Base-by-base conservation (phyloP, 208 protist genomes). In the Trypanosoma brucei region DNA sequence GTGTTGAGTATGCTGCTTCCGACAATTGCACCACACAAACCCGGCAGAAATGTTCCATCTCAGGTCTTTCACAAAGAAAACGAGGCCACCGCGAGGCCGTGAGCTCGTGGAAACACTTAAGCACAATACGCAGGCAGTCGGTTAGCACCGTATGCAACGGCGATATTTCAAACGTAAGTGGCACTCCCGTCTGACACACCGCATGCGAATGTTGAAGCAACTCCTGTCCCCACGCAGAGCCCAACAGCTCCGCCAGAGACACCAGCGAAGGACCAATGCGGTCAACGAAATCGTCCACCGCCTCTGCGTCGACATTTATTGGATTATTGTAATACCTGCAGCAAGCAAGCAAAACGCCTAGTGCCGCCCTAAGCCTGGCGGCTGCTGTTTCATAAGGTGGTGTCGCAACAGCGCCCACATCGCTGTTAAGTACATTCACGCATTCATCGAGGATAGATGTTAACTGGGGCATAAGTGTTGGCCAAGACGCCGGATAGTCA, bases 401-500 rank as follows among this genome's bases (percentile, higher is more conserved):
- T 37, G 31, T n/a, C 40, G 22, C 9, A 33, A 30, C 33, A n/a
- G 30, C 31, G 57, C 62, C 31, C 62, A 53, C 63, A 79, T 44
- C 7, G 49, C 59, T 9, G 67, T 59, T 49, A 83, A 64, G 45
- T 6, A 63, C 55, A 3, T 39, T 57, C 55, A 73, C 69, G 57
- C 72, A 79, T 33, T 72, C 62, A 11, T 73, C 64, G 6, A 92
- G 39, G 34, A 94, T 63, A 14, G 59, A 38, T 30, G 69, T 78
- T 4, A 88, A 50, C 55, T 91, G 80, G 8, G 75, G 70, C 60
- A 95, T 73, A 33, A 92, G 62, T 31, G 68, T 73, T 7, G 78
- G 72, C 86, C 89, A 95, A 33, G 61, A 65, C 7, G 73, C 38
- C 3, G 84, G 83, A 54, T 81, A 95, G 70, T 95, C 89, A 58